Evolutionary conservation across 2,329 filamentous ascomycete species (phyloP).

Genomic region (Coniosporium uncinatum): DNA sequence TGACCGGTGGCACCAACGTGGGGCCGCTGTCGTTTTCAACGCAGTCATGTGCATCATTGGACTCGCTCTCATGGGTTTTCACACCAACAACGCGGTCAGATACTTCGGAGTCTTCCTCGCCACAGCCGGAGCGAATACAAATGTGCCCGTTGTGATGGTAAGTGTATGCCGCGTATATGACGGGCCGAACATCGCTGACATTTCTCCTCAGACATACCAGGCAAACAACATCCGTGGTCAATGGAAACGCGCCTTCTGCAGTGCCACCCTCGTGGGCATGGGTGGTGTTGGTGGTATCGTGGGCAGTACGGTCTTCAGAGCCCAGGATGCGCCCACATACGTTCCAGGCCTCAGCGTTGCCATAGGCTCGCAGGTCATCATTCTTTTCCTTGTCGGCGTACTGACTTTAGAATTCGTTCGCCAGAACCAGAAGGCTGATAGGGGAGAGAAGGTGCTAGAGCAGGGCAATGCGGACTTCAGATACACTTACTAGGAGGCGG

Average conservation of each 20-base stretch:
- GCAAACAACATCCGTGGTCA: constrained; percentile 85
- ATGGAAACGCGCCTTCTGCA: constrained; percentile 82
- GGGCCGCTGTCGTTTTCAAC: constrained; percentile 72
- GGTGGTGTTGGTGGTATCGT: constrained; percentile 77
- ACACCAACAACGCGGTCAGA: constrained; percentile 46
- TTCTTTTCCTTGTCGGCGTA: constrained; percentile 22
- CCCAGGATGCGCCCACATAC: constrained; percentile 27
- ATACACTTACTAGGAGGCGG: constrained; percentile 14
- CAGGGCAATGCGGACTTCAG: constrained; percentile 21
- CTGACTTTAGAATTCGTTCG: constrained; percentile 21
- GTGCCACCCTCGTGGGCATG: constrained; percentile 68
- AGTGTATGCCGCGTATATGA: no score
- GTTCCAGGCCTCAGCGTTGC: constrained; percentile 21
- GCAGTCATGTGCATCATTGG: constrained; percentile 69
- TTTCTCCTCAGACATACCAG: no score
- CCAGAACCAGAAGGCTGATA: constrained; percentile 28
- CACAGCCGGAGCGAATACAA: constrained; percentile 71
- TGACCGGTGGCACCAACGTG: constrained; percentile 67
- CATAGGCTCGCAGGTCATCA: constrained; percentile 23
- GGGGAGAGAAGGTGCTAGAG: constrained; percentile 32
- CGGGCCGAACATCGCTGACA: no score
- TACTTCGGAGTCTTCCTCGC: constrained; percentile 74
- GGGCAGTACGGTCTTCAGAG: constrained; percentile 62
- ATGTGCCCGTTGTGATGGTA: constrained; percentile 58
- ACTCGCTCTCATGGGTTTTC: constrained; percentile 68